Percentiles rank a stretch among this genome's conserved stretches.
These are phyloP conservation scores for Yarrowia bubula DNA, from an alignment of 805 yeast species.

Conservation along the genomic window DNA sequence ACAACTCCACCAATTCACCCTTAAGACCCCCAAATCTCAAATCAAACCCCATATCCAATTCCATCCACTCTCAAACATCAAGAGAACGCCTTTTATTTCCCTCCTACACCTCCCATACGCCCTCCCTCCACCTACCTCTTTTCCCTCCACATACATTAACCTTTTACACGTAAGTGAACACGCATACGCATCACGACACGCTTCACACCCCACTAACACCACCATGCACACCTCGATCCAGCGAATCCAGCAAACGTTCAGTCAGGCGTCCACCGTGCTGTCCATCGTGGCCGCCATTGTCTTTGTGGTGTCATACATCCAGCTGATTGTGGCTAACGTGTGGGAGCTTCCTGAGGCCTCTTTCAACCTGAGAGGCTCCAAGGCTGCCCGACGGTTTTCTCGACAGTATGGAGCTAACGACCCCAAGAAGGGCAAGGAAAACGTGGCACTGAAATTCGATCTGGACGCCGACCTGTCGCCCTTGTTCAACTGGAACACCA, in stretches of 20 bases:
- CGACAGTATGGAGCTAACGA: constrained; percentile 65
- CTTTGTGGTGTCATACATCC: constrained; percentile 35
- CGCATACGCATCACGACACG: constrained; percentile 3
- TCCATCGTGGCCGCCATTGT: constrained; percentile 36
- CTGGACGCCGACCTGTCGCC: constrained; percentile 70
- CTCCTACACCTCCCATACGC: not conserved
- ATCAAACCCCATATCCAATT: not conserved
- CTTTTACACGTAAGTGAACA: constrained; percentile 1
- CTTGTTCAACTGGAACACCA: constrained; percentile 94
- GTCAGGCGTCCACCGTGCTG: constrained; percentile 39
- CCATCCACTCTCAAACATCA: not conserved
- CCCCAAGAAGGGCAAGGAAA: constrained; percentile 67
- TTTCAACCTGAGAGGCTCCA: constrained; percentile 2
- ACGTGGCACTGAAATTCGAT: constrained; percentile 68
- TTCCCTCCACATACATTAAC: not conserved
- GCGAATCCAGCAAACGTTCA: constrained; percentile 39
- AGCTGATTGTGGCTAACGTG: constrained; percentile 35
- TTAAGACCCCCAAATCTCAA: too few species aligned
- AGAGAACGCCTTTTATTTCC: not conserved
- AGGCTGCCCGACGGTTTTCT: constrained; percentile 44
- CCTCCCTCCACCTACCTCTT: not conserved
- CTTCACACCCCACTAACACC: not conserved
- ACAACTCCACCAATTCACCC: too few species aligned
- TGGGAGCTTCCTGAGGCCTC: constrained; percentile 30
- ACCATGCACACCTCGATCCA: constrained; percentile 40